Conservation (phyloP, 495 filamentous ascomycete genomes). For the Hypomontagnella submonticulosa region DNA sequence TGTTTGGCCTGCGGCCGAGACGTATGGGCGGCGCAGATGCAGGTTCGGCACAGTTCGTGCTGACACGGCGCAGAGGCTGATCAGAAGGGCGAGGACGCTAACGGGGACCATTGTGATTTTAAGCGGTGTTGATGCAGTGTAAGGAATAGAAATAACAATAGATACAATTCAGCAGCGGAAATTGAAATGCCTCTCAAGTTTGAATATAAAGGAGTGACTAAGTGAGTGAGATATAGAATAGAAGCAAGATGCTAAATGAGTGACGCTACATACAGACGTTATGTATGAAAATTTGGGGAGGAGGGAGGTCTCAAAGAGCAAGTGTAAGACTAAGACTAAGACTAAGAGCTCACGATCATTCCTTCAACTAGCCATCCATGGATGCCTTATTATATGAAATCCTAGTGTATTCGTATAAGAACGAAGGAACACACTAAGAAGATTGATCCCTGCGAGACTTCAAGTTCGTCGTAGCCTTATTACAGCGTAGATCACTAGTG, state of each 20-base stretch:
- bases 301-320: too few species aligned
- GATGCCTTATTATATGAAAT: too few species aligned
- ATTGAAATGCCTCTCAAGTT: too few species aligned
- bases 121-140: neutral
- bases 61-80: constrained; percentile 7
- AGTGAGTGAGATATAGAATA: too few species aligned
- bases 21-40: constrained; percentile 6
- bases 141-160: neutral
- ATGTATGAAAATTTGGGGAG: too few species aligned
- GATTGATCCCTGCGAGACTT: neutral
- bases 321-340: too few species aligned
- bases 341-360: too few species aligned
- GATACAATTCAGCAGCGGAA: neutral
- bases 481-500: constrained; percentile 3
- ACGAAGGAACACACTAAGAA: neutral
- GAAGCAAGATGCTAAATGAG: too few species aligned
- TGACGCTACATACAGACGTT: too few species aligned
- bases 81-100: neutral
- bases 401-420: too few species aligned
- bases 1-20: neutral
- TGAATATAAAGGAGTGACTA: neutral
- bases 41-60: constrained; percentile 7
- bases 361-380: too few species aligned
- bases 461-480: neutral
- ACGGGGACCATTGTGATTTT: neutral